Conservation (phyloP, 208 protist species). For the Endotrypanum monterogeii region DNA sequence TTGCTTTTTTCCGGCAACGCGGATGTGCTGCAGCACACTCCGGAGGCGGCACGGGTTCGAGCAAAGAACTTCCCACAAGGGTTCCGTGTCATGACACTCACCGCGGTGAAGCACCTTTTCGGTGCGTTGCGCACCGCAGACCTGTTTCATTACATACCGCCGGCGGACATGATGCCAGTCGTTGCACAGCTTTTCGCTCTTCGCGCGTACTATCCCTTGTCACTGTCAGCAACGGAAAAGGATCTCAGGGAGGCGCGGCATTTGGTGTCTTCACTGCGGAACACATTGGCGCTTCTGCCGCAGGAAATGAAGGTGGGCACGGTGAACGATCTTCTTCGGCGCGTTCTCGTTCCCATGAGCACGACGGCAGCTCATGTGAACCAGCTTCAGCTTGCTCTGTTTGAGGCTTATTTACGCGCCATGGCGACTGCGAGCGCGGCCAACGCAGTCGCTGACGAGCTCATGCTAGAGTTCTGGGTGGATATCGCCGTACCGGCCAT, state of each 20-base stretch:
- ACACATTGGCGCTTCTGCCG: conserved; percentile 29
- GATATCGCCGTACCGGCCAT: conserved; percentile 46
- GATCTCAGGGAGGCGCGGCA: conserved; percentile 25
- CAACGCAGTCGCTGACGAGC: conserved; percentile 52
- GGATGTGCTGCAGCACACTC: conserved; percentile 27
- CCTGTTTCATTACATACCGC: conserved; percentile 29
- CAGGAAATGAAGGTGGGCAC: conserved; percentile 37
- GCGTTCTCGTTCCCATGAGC: conserved; percentile 32
- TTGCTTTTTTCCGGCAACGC: conserved; percentile 29
- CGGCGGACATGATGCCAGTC: conserved; percentile 34
- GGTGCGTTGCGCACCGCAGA: conserved; percentile 34
- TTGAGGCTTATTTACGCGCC: conserved; percentile 72
- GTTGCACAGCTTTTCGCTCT: conserved; percentile 53
- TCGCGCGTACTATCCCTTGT: conserved; percentile 37
- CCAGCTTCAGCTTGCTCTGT: conserved; percentile 55
- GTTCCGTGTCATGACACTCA: conserved; percentile 36
- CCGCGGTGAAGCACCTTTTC: conserved; percentile 35
- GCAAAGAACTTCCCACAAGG: conserved; percentile 35
- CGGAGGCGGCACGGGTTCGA: conserved; percentile 22
- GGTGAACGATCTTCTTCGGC: conserved; percentile 31
- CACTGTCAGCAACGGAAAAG: conserved; percentile 13
- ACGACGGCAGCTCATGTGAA: conserved; percentile 17
- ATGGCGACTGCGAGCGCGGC: conserved; percentile 61
- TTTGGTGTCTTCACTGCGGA: conserved; percentile 27
- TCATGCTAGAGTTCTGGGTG: conserved; percentile 71